Base-by-base conservation (phyloP, 2,329 filamentous ascomycete species). In the Thielaviopsis punctulata region DNA sequence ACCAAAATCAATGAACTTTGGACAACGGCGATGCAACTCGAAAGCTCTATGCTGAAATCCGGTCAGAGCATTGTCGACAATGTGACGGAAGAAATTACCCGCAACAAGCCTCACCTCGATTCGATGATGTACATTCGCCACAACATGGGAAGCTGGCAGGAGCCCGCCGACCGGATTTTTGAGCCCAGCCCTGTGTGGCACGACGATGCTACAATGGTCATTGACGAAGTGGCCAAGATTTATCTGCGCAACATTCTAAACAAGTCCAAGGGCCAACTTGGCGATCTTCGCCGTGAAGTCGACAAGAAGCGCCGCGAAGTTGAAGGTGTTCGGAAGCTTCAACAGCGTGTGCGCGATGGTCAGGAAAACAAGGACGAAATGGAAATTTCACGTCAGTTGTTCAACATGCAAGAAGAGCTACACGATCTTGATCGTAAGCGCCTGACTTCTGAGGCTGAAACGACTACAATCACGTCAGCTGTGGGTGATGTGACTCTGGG, bases 51-150 rank as follows among this genome's bases (percentile, higher is more conserved):
- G 62, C 70, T 95, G 47, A 75, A 80, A 55, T 79, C 82, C 58
- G 89, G 86, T 62, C 78, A 77, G 3, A 77, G 79, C 39, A 76
- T 86, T 56, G 71, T 94, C 58, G 74, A 83, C 25, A 80, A 84
- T 58, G 75, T 95, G 10, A 72, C 80, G 4, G 74, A 78, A 53
- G 90, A 96, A 62, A 92, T 98, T 48, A 77, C 83, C 12, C 79
- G 90, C 54, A 98, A 98, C 63, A 76, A 84, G 56, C 92, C 92
- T 9, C 76, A 84, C 45, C 75, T 98, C 41, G 93, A 98, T 66
- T 94, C 88, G 19, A 86, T 95, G 75, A 98, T 98, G 92, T 98
- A 95, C 65, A 81, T 94, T 53, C 82, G 84, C 56, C 92, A 98
- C 69, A 98, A 98, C 62, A 80, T 85, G 59, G 77, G 78, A 22